phyloP scores from a whole-genome alignment of 78 protist species.

The Guillardia theta region DNA sequence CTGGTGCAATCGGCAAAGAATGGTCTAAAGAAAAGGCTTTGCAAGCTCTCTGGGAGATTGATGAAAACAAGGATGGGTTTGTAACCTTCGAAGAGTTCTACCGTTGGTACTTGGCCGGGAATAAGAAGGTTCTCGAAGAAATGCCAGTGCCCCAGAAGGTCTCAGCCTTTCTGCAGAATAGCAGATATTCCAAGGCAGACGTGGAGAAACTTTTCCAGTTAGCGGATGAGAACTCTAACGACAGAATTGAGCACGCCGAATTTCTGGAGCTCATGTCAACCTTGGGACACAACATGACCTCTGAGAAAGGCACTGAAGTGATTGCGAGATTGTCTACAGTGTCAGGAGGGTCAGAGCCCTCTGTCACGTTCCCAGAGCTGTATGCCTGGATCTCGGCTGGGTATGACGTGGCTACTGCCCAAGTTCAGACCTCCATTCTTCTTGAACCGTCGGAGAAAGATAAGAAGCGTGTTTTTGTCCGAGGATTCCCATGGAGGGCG shows the following conservation, averaged over 20 bases:
- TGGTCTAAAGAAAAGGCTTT: no score
- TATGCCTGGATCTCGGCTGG: slow-evolving; percentile 12
- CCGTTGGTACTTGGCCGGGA: no score
- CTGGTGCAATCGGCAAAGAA: no score
- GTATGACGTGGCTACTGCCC: no score
- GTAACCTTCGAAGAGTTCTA: neutral
- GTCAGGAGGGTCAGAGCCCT: neutral
- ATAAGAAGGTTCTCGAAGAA: no score
- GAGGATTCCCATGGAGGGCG: slow-evolving; percentile 24
- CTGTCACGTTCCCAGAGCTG: neutral
- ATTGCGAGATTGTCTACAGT: neutral
- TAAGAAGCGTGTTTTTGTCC: neutral
- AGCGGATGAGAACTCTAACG: neutral
- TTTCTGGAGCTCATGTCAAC: neutral
- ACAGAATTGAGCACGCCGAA: neutral
- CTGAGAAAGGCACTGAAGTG: neutral
- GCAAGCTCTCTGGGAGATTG: neutral
- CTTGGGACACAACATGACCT: neutral
- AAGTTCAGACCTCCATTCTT: no score
- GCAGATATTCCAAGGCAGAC: neutral
- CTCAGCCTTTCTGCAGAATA: neutral
- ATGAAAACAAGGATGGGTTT: neutral
- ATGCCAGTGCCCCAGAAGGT: neutral
- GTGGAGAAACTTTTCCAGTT: neutral
- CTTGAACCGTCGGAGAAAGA: neutral